These are phyloP conservation scores for Thalia dealbata DNA, from an alignment of 176 grass and related monocot genomes.

Conservation along the genomic window DNA sequence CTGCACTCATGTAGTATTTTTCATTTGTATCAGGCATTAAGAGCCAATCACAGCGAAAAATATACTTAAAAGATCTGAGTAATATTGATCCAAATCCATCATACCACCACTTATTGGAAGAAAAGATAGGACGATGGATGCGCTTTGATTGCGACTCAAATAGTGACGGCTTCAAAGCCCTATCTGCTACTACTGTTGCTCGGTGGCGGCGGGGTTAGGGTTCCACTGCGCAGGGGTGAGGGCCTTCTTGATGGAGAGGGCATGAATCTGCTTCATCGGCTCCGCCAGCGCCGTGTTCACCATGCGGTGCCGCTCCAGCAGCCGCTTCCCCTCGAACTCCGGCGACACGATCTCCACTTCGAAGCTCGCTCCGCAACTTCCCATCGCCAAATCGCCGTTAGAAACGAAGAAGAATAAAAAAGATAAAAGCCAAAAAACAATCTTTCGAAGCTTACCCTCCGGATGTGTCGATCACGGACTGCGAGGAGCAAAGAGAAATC, in stretches of 20 bases:
- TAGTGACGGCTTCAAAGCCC: background rate
- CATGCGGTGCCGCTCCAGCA: constrained; percentile 87
- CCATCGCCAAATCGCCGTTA: background rate
- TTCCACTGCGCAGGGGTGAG: constrained; percentile 74
- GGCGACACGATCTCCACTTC: constrained; percentile 86
- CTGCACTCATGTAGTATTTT: too few relatives aligned
- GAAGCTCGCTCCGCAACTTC: constrained; percentile 82
- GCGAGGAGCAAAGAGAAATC: constrained; percentile 13
- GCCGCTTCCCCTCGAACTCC: constrained; percentile 89
- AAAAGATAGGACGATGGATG: background rate
- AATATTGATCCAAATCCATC: too few relatives aligned
- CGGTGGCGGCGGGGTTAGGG: constrained; percentile 18
- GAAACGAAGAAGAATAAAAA: background rate
- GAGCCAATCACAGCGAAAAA: too few relatives aligned
- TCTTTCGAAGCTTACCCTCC: constrained; percentile 50
- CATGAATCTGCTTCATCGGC: constrained; percentile 83
- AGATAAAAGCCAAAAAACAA: background rate
- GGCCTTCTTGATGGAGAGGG: constrained; percentile 96
- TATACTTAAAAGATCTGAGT: too few relatives aligned
- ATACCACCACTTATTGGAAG: too few relatives aligned
- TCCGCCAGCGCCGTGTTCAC: constrained; percentile 74
- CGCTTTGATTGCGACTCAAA: background rate
- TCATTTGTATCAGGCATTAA: too few relatives aligned
- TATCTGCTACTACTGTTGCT: background rate
- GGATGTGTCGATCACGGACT: constrained; percentile 85